Evolutionary conservation across 2,329 filamentous ascomycete genomes (phyloP), one percentile per base, ranked within the genome.

Genomic region (Helotiales sp.): DNA sequence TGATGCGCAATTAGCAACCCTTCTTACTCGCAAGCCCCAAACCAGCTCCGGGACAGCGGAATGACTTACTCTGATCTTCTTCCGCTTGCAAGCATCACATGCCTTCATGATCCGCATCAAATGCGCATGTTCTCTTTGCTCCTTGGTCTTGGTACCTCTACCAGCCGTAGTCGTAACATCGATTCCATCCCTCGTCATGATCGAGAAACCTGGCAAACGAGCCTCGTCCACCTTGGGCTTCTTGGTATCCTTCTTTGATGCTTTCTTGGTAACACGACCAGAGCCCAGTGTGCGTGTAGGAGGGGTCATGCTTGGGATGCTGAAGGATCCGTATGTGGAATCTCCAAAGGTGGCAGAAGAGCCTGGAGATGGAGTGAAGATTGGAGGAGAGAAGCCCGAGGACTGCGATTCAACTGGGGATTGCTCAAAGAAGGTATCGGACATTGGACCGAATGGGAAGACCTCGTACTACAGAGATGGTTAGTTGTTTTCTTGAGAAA

Each of bases 31-130:
- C n/a, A 8, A 20, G 22, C 17, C 28, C 13, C 13, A 6, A 26
- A 28, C 1, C 10, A 11, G 17, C 15, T 28, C 49, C 8, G 61
- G 7, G 55, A 30, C 26, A 47, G 7, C 6, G n/a, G n/a, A 43
- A 20, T 15, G 17, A 71, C 73, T 68, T 62, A 76, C 74, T 65
- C 86, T 84, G 47, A 86, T 82, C 84, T 90, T 90, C 83, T 89
- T 90, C 76, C 80, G 82, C 68, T 82, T 81, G 80, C 88, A 90
- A 68, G 81, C 80, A 50, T 88, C 85, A 75, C 88, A 90, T n/a
- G 88, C 88, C 79, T 89, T 89, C 76, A 89, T 86, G 75, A 88
- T 87, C 67, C 88, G 82, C 86, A 90, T 90, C 55, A 89, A 79
- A 71, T 89, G 87, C 6, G 88, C 88, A 74, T 89, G 88, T 62